Evolutionary conservation across 306 rosid genomes (phyloP), one percentile per base, ranked within the genome.

Genomic region (Hippophae gyantsensis): DNA sequence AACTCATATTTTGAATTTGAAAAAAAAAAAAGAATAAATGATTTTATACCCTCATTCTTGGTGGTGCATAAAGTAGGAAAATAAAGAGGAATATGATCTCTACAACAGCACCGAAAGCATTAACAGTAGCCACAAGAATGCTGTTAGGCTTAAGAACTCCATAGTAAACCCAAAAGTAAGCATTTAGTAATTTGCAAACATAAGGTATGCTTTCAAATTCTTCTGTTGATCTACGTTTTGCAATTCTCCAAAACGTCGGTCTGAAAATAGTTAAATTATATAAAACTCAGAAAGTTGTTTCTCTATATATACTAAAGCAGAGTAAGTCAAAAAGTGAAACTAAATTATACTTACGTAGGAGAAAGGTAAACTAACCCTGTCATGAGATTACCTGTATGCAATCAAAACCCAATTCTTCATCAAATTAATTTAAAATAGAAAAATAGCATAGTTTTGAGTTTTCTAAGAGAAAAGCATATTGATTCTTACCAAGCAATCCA

Each of bases 201-300:
- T 71, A 71, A 52, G 76, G 76, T 6, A 71, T 64, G 52, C 76
- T 71, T 61, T 71, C 76, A 54, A 58, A 71, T 58, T 71, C 76
- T 56, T 71, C 76, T 0, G 76, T 71, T 42, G 70, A 64, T 64
- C 61, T 58, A 6, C 76, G 62, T 61, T 64, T 71, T 14, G 11
- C 42, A 42, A 71, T 71, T 47, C 66, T 42, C 62, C 68, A 62
- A 23, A 71, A 71, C 49, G 64, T 70, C 2, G 58, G 58, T 45
- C 75, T 71, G 58, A 44, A 45, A 47, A 45, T 10, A 61, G 40
- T 48, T 42, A 62, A 27, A 10, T 60, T 26, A 9, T 10, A 23
- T 11, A 5, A 13, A 57, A 48, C 13, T 8, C 14, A 7, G 50
- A 13, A 41, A 23, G 0, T 42, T 3, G 50, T 52, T 43, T 47